Percentiles rank a stretch among this genome's conserved stretches.
Evolutionary conservation across 1,284 basidiomycete species (phyloP).

Genomic region (Pascua guehoae): DNA sequence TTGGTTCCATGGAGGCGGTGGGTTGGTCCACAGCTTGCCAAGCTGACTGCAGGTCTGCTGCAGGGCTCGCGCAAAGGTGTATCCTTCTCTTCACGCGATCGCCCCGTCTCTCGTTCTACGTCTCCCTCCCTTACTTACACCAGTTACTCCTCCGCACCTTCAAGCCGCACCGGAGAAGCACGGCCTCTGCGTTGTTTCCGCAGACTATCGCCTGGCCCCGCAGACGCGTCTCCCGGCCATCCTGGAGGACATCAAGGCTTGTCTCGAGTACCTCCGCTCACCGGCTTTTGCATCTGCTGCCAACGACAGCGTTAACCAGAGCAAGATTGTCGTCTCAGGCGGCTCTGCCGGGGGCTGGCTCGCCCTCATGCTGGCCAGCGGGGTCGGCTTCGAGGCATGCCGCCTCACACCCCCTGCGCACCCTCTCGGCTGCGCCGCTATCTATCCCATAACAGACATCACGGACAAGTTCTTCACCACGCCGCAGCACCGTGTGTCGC

Average conservation of each 20-base stretch:
- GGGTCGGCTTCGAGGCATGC: slow-evolving; percentile 12
- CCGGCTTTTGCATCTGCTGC: slow-evolving; percentile 5
- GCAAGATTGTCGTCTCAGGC: slow-evolving; percentile 13
- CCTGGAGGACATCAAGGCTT: slow-evolving; percentile 9
- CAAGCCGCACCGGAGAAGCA: slow-evolving; percentile 6
- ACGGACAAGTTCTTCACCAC: slow-evolving; percentile 11
- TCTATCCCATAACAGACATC: slow-evolving; percentile 18
- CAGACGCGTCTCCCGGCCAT: slow-evolving; percentile 17
- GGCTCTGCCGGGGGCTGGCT: slow-evolving; percentile 17
- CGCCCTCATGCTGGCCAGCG: slow-evolving; percentile 9
- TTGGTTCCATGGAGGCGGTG: slow-evolving; percentile 11
- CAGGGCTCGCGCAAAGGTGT: not conserved
- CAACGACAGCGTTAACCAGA: slow-evolving; percentile 6
- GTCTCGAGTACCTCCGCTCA: slow-evolving; percentile 9
- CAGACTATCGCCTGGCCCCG: slow-evolving; percentile 15
- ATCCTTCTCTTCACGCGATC: no score
- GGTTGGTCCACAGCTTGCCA: no score
- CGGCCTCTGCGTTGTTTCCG: slow-evolving; percentile 12
- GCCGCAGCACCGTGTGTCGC: slow-evolving; percentile 11
- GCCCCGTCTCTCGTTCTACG: no score
- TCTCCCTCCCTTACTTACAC: no score
- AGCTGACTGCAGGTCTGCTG: slow-evolving; percentile 1
- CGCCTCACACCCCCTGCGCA: slow-evolving; percentile 4
- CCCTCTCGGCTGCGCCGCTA: slow-evolving; percentile 5
- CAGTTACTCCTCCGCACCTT: slow-evolving; percentile 10